Conservation (phyloP, 2,329 filamentous ascomycete species). For the Penicillium thymicola region DNA sequence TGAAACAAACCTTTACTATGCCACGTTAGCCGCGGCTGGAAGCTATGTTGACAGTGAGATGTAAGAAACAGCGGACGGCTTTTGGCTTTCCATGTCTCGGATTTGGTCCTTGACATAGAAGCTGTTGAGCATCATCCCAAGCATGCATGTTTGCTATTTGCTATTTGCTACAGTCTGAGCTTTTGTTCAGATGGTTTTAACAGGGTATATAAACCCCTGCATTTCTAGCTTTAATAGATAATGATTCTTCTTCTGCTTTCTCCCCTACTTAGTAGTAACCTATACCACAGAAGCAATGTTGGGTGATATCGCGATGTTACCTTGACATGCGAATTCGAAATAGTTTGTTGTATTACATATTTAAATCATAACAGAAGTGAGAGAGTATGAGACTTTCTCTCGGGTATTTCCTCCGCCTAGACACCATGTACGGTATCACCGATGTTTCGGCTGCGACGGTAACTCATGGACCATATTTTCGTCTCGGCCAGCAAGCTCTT, state of each 20-base stretch:
- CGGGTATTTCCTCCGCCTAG: neutral
- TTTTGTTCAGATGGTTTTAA: no score
- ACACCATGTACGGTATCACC: neutral
- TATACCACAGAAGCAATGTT: neutral
- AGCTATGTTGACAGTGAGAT: slow-evolving; percentile 18
- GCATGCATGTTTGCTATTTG: no score
- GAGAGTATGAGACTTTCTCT: neutral
- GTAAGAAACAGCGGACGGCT: neutral
- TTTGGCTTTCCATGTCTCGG: neutral
- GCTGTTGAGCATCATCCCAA: no score
- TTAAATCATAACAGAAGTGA: neutral
- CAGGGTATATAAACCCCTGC: no score
- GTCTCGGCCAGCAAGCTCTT: neutral
- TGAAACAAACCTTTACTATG: slow-evolving; percentile 20
- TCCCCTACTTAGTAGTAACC: no score
- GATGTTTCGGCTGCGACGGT: neutral
- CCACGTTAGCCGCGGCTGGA: slow-evolving; percentile 16
- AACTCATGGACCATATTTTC: neutral
- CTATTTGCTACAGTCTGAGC: no score
- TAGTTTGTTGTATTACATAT: neutral
- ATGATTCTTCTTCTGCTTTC: no score
- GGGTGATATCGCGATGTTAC: neutral
- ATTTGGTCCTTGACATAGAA: neutral
- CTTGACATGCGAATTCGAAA: neutral
- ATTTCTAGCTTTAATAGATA: no score